Conservation (phyloP, 192 early-diverging fungal species). For the Dispira simplex region DNA sequence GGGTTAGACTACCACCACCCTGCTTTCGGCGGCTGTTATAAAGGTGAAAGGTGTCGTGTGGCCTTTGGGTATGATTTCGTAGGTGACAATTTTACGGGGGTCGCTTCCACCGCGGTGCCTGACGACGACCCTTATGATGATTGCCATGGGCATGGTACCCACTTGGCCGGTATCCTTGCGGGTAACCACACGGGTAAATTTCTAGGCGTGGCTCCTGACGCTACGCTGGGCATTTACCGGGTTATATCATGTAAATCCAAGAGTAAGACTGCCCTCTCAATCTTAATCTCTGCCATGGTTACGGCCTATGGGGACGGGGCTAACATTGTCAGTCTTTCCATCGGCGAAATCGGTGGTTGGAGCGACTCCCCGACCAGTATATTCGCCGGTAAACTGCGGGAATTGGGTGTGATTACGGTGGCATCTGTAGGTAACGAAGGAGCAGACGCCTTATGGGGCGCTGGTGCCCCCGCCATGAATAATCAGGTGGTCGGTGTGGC, state of each 20-base stretch:
- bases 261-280: slow-evolving; percentile 22
- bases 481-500: slow-evolving; percentile 39
- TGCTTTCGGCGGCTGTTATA: slow-evolving; percentile 40
- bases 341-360: slow-evolving; percentile 38
- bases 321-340: slow-evolving; percentile 48
- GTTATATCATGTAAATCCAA: slow-evolving; percentile 31
- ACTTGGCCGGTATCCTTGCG: slow-evolving; percentile 44
- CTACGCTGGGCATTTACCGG: slow-evolving; percentile 46
- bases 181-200: slow-evolving; percentile 15
- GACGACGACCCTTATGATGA: slow-evolving; percentile 32
- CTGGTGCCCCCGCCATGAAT: slow-evolving; percentile 30
- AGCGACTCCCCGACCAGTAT: slow-evolving; percentile 30
- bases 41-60: slow-evolving; percentile 28
- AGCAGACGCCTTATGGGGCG: slow-evolving; percentile 32
- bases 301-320: slow-evolving; percentile 22
- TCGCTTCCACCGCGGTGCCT: background rate
- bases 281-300: slow-evolving; percentile 43
- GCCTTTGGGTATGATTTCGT: slow-evolving; percentile 24
- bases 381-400: slow-evolving; percentile 24
- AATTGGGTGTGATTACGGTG: slow-evolving; percentile 37
- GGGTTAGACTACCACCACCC: slow-evolving; percentile 44
- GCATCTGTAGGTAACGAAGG: slow-evolving; percentile 69
- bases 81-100: slow-evolving; percentile 8
- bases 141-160: slow-evolving; percentile 53
- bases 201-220: slow-evolving; percentile 43